Base-by-base conservation (phyloP, 148 eudicot species). In the Polygonum maritimum region DNA sequence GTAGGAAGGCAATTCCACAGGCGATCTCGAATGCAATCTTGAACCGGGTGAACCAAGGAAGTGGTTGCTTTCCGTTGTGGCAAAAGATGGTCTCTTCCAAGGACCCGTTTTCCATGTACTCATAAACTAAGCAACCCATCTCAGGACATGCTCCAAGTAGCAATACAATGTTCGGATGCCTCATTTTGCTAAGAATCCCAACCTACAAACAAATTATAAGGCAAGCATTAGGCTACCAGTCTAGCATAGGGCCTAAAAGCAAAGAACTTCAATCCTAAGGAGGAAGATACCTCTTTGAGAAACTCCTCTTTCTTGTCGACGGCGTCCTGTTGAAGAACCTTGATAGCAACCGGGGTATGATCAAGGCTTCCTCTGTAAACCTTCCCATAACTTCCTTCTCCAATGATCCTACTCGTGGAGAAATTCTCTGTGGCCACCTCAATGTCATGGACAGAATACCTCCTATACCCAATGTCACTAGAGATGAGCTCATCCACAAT, bases 91-190 rank as follows among this genome's bases (percentile, higher is more conserved):
- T 81, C 77, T 88, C 88, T 51, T 83, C 84, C 10, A 88, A 82
- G 79, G 81, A 83, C 16, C 90, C 88, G 11, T 83, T 83, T 31
- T 85, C 88, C 88, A 87, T 80, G 54, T 78, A 87, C 78, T 87
- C 91, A n/a, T 85, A 88, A 8, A 86, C 87, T 38, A 88, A 75
- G 82, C 86, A 81, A 60, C 91, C 87, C 22, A 0, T 76, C 71
- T 88, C 91, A 4, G 91, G 89, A 62, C 91, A 88, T 57, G 89
- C 89, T 19, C 91, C 91, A 31, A 88, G 83, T 39, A 88, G 80
- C 78, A 86, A 75, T 48, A 88, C 87, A 33, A 88, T 79, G 75
- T 88, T 75, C 31, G 89, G 91, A 67, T 88, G 91, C 75, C 78
- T 87, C 69, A 88, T 78, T 47, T 84, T 83, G 85, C 86, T 79